Evolutionary conservation across 495 filamentous ascomycete genomes (phyloP), one percentile per base, ranked within the genome.

Genomic region (Penicillium soppii): DNA sequence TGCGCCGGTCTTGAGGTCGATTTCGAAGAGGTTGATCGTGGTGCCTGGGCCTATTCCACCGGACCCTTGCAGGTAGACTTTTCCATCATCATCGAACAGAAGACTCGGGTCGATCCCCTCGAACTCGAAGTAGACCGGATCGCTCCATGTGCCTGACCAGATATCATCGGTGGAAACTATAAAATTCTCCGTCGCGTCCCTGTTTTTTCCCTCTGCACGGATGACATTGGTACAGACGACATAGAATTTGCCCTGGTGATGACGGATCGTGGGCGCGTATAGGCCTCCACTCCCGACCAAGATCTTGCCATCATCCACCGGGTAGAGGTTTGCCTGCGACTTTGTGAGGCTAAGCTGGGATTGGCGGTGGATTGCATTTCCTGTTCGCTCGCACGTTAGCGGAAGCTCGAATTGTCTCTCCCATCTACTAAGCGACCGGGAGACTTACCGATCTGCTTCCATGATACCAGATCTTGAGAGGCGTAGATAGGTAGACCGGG

Each of bases 211-310:
- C 3, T 19, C 9, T 2, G 15, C 29, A 12, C 43, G 47, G 22
- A 56, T 52, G 35, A 56, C 51, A 52, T 49, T 71, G 47, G 67
- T 69, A 53, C 70, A 72, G 15, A 73, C 61, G 23, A 76, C 58
- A 52, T 72, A 77, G 50, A 74, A 76, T 35, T 49, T 22, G 36
- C 73, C 69, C 17, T 54, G 21, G 33, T 57, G 57, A 36, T 63
- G 27, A 23, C 63, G 48, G 20, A 66, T 55, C 5, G 54, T 63
- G 1, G 63, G 63, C 9, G 63, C 63, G 33, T 54, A 66, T 4
- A 66, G 39, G 2, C 63, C 63, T 8, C 57, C 63, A 42, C 32
- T 56, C 13, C 17, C 54, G 22, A 56, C 37, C 47, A 56, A 7
- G 13, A 35, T n/a, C 25, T 44, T 51, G 4, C 47, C 47, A 36